These are phyloP conservation scores for Russula earlei DNA, from an alignment of 768 basidiomycete species.

Conservation along the genomic window DNA sequence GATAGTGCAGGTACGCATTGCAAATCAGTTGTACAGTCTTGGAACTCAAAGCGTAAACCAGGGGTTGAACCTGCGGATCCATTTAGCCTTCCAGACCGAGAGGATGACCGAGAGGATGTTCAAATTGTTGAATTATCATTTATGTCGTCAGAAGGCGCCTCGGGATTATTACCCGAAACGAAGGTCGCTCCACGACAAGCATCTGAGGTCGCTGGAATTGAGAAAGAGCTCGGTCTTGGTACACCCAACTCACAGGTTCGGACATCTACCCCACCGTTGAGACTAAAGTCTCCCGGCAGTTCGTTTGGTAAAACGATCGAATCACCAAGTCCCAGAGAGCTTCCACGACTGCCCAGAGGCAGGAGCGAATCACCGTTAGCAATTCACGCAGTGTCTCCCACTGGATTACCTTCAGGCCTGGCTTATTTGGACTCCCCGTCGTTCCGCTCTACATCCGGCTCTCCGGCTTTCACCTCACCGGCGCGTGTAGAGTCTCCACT, in stretches of 20 bases:
- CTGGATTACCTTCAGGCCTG: background rate
- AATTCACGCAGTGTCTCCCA: background rate
- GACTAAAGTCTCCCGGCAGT: background rate
- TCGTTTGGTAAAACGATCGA: conserved; percentile 2
- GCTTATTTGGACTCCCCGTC: conserved; percentile 9
- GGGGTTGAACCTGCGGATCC: conserved; percentile 26
- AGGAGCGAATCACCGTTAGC: conserved; percentile 15
- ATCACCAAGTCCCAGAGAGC: conserved; percentile 12
- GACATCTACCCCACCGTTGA: conserved; percentile 16
- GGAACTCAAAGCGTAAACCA: conserved; percentile 1
- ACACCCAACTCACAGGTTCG: conserved; percentile 12
- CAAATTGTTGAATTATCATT: conserved; percentile 24
- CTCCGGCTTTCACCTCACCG: conserved; percentile 13
- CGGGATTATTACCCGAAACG: conserved; percentile 16
- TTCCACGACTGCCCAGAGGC: conserved; percentile 11
- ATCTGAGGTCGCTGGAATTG: conserved; percentile 29
- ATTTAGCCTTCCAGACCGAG: conserved; percentile 21
- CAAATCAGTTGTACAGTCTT: background rate
- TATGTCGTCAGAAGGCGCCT: conserved; percentile 20
- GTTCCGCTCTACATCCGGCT: conserved; percentile 6
- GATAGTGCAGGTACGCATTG: conserved; percentile 5
- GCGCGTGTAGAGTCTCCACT: conserved; percentile 16
- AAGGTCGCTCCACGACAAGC: conserved; percentile 30
- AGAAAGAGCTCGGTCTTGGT: conserved; percentile 17
- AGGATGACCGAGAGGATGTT: conserved; percentile 31